Evolutionary conservation across 140 eudicot genomes (phyloP), one percentile per base, ranked within the genome.

Genomic region (Stevia rebaudiana): DNA sequence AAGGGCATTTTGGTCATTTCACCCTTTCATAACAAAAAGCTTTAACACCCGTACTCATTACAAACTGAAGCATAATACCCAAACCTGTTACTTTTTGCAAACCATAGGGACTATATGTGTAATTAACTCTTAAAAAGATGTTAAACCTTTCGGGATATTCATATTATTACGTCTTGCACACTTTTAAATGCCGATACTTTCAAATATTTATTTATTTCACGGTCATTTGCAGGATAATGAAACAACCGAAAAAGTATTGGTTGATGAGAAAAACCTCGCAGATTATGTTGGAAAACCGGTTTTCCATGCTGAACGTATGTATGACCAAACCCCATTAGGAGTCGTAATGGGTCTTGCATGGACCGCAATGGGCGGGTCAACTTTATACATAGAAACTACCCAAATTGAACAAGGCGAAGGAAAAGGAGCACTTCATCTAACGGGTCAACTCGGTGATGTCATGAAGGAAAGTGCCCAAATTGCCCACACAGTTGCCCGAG

Each of bases 331-430:
- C 1, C 99, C 99, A 39, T 61, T 80, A 48, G 99, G 99, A 58
- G 97, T 94, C n/a, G 97, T 88, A 17, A 88, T 88, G 99, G 99
- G 99, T 65, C 86, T 94, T 40, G 99, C 99, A 18, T 94, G 99
- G 99, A 94, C 99, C 9, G 82, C 99, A 61, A 94, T 94, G 99
- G 99, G 99, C 16, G 99, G 99, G 21, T 94, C 99, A 30, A 94
- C 99, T 1, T 78, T 94, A 28, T 94, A 94, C 48, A 83, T 94
- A 42, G 99, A 94, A 54, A 94, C 99, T 3, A 76, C 84, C 13
- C 70, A 16, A 10, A 57, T 88, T 15, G 99, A 94, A 75, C 80
- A 83, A 82, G 94, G 90, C 25, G 97, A 94, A 42, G 97, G 95
- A 21, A 94, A 94, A 77, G 95, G 94, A 12, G 80, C 84, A 49